These are phyloP conservation scores for Solanum habrochaites DNA, from an alignment of 257 asterid species.

Conservation along the genomic window DNA sequence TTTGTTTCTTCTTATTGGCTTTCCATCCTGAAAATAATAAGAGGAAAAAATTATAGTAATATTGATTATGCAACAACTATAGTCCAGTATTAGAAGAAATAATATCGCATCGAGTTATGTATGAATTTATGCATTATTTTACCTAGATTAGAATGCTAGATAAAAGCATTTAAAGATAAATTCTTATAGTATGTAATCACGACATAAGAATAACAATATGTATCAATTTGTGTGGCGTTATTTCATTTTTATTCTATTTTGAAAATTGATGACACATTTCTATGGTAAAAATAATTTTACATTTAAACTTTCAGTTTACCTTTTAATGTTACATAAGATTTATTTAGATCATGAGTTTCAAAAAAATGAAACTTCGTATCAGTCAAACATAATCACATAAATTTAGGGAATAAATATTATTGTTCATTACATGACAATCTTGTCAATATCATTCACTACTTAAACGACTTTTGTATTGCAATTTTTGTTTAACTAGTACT, in stretches of 20 bases:
- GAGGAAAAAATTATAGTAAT: not conserved
- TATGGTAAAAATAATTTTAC: not conserved
- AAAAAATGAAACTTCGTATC: not conserved
- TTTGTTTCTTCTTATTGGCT: not conserved
- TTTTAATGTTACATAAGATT: not conserved
- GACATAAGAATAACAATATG: not conserved
- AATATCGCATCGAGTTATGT: not conserved
- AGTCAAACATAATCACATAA: not conserved
- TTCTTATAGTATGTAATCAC: not conserved
- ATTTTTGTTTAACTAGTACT: not conserved
- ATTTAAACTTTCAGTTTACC: not conserved
- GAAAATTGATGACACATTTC: not conserved
- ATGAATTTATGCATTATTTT: not conserved
- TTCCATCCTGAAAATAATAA: conserved; percentile 1
- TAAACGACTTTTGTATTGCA: not conserved
- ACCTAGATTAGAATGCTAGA: not conserved
- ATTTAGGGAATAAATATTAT: not conserved
- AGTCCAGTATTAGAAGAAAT: not conserved
- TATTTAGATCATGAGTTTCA: not conserved
- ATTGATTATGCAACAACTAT: not conserved
- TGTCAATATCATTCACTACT: not conserved
- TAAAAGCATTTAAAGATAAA: not conserved
- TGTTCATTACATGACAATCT: not conserved
- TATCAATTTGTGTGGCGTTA: not conserved
- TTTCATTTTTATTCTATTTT: too few species aligned